phyloP scores from a whole-genome alignment of 83 land plant species.

The Diphasiastrum complanatum region DNA sequence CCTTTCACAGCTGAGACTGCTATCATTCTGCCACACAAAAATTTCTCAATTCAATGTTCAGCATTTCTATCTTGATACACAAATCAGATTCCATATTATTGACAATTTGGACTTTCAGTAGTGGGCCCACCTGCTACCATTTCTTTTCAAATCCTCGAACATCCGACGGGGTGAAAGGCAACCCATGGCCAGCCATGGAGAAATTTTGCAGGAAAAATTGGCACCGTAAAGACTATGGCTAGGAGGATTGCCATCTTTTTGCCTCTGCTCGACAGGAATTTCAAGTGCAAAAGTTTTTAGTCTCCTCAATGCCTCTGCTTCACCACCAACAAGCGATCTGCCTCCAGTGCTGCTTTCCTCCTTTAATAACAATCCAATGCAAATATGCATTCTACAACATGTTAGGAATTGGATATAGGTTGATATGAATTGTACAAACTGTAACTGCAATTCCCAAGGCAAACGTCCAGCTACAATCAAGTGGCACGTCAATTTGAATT shows the following conservation, averaged over 20 bases:
- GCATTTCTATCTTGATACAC: background rate
- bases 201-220: slow-evolving; percentile 94
- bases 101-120: too few species aligned
- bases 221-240: slow-evolving; percentile 81
- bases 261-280: slow-evolving; percentile 45
- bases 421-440: too few species aligned
- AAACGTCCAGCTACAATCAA: too few species aligned
- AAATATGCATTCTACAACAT: too few species aligned
- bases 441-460: too few species aligned
- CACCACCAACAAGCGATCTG: slow-evolving; percentile 74
- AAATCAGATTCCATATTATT: too few species aligned
- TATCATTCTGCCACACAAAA: slow-evolving; percentile 8
- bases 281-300: slow-evolving; percentile 68
- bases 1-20: slow-evolving; percentile 26
- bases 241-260: slow-evolving; percentile 24
- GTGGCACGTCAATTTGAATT: too few species aligned
- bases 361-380: slow-evolving; percentile 44
- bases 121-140: slow-evolving; percentile 42
- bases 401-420: too few species aligned
- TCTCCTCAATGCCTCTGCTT: slow-evolving; percentile 79
- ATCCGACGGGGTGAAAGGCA: slow-evolving; percentile 90
- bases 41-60: slow-evolving; percentile 5
- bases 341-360: slow-evolving; percentile 47
- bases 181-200: slow-evolving; percentile 95
- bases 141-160: slow-evolving; percentile 87